Base-by-base conservation (phyloP, 2,329 filamentous ascomycete species). In the Botrytis porri region DNA sequence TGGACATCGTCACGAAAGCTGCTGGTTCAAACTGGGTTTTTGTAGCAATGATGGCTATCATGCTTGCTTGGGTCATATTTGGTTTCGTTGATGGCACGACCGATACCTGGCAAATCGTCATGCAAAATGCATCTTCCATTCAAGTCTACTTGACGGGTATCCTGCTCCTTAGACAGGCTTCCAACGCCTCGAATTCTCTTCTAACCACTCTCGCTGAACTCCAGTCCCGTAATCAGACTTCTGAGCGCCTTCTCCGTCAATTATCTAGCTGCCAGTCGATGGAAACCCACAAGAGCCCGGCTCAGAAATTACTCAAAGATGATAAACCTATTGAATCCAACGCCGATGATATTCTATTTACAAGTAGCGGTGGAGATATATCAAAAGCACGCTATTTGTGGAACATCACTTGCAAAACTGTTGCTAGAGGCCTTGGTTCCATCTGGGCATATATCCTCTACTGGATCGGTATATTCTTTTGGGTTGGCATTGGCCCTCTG, bases 81-180 rank as follows among this genome's bases (percentile, higher is more conserved):
- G 48, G 48, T n/a, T 16, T 54, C 48, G 14, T 54, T n/a, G 7
- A 54, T n/a, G 48, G 48, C 48, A 54, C 48, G 25, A 54, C 48
- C 3, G 48, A 54, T n/a, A 54, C 71, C 45, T 82, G 81, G 80
- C 74, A 79, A 41, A 77, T 80, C 20, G 69, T 74, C 1, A 81
- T 82, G 41, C 81, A 79, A 9, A 80, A 82, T 71, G 76, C 77
- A 1, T 80, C 81, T 69, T 80, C 81, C 14, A 80, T 82, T 41
- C 39, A 81, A 29, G 80, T 78, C 64, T 81, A 80, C 63, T 71
- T 80, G 0, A 81, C 80, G 66, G 81, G 81, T 60, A 80, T 80
- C 1, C 75, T 81, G 48, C 48, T 54, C 35, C 80, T 82, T 77
- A 77, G 79, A 22, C 77, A 81, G 73, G 79, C 81, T 32, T 76